phyloP scores from a whole-genome alignment of 129 eudicot genomes.

The Erigeron canadensis region DNA sequence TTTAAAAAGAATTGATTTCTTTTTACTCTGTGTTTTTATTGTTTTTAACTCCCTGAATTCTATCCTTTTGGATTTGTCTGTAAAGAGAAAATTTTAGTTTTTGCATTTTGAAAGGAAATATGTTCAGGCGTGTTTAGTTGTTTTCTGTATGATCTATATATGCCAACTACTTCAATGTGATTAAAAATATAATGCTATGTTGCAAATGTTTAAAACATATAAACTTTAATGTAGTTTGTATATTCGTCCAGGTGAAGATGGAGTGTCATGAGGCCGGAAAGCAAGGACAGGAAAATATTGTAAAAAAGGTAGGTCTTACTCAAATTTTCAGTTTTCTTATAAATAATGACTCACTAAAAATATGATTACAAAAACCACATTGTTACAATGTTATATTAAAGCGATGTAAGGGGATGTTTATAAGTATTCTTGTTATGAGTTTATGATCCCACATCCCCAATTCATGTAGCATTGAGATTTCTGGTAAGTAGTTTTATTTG shows the following conservation, averaged over 20 bases:
- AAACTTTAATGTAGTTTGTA: constrained; percentile 1
- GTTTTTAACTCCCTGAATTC: too few relatives aligned
- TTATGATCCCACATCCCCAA: neutral
- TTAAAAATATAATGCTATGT: constrained; percentile 8
- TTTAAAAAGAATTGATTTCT: too few relatives aligned
- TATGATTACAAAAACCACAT: neutral
- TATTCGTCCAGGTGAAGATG: constrained; percentile 54
- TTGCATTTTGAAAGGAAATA: too few relatives aligned
- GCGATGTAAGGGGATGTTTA: neutral
- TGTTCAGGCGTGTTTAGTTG: too few relatives aligned
- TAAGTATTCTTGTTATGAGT: neutral
- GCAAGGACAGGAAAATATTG: constrained; percentile 25
- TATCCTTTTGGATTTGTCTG: too few relatives aligned
- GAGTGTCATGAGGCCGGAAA: constrained; percentile 36
- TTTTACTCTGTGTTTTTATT: too few relatives aligned
- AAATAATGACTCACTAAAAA: neutral
- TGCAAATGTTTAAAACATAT: neutral
- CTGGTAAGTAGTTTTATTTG: neutral
- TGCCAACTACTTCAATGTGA: neutral
- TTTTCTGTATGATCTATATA: too few relatives aligned
- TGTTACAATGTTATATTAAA: neutral
- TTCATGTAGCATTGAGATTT: neutral
- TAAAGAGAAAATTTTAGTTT: too few relatives aligned
- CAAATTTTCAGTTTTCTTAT: neutral
- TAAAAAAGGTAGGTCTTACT: constrained; percentile 54